Base-by-base conservation (phyloP, 2,329 filamentous ascomycete genomes). In the Arachnopeziza araneosa region DNA sequence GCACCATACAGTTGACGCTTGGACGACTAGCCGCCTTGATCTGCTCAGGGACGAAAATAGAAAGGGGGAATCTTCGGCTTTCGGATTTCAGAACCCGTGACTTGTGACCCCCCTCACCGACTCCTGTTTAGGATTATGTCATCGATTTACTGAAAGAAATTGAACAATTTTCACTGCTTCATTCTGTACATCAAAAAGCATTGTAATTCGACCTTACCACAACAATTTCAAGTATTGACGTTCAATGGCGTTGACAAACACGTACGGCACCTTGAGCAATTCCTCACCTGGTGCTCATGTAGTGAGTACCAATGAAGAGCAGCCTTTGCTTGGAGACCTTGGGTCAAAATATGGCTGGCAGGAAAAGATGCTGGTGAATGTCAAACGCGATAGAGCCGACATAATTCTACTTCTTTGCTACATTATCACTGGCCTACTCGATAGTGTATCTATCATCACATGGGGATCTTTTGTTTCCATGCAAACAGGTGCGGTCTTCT, bases 341-440 rank as follows among this genome's bases (percentile, higher is more conserved):
- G n/a, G 19, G 19, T 56, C 62, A 23, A 64, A 61, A 23, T 58
- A 57, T 44, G 55, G 36, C 19, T 63, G 55, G 55, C 58, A 59
- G 8, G 58, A 62, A n/a, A 56, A 52, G 8, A 49, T 66, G 63
- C 61, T 56, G 19, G 57, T 52, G 8, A 78, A 88, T 58, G 77
- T 91, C 58, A 79, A 77, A 61, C 83, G 85, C 26, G 78, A 82
- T 52, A 82, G 85, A 79, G 83, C 85, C 17, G 89, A 93, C 69
- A 64, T 89, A 1, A 76, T 91, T 22, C 78, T 93, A 49, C 76
- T 93, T 3, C 76, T 84, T 26, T 91, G 88, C 74, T 93, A 92
- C 71, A 75, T 90, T 64, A 87, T 92, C 70, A 93, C 90, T 0
- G 90, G 90, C 3, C 77, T 93, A 12, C 80, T 91, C 8, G 90